These are phyloP conservation scores for Parasitella parasitica DNA, from an alignment of 371 early-diverging fungal genomes.

Conservation along the genomic window DNA sequence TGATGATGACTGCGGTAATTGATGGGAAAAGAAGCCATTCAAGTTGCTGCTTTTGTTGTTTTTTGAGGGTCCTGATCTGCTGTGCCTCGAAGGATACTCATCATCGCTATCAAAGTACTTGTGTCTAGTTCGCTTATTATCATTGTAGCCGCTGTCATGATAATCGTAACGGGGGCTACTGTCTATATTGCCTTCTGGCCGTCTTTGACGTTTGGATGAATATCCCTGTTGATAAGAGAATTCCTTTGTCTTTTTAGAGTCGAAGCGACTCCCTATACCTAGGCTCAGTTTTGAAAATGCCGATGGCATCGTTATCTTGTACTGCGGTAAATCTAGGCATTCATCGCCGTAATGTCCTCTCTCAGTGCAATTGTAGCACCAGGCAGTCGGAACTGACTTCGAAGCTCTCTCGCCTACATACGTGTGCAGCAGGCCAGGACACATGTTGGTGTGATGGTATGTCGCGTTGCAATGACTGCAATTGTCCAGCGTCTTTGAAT, in stretches of 20 bases:
- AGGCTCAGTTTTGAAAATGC: conserved; percentile 14
- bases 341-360: conserved; percentile 29
- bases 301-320: conserved; percentile 1
- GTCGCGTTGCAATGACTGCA: conserved; percentile 6
- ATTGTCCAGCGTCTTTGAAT: neutral
- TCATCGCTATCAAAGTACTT: neutral
- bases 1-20: neutral
- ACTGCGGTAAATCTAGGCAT: conserved; percentile 6
- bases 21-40: conserved; percentile 9
- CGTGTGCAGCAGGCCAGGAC: conserved; percentile 8
- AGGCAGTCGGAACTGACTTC: neutral
- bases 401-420: conserved; percentile 4
- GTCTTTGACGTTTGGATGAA: neutral
- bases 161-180: conserved; percentile 3
- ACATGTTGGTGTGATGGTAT: conserved; percentile 8
- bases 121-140: neutral
- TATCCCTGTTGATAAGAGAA: neutral
- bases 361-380: conserved; percentile 18
- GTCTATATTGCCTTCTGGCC: conserved; percentile 9
- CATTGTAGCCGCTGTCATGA: neutral
- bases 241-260: conserved; percentile 2
- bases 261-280: neutral
- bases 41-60: neutral
- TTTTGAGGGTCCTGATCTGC: neutral
- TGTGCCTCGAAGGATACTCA: neutral